These are phyloP conservation scores for Colletotrichum chrysophilum DNA, from an alignment of 2,329 filamentous ascomycete species.

Conservation along the genomic window DNA sequence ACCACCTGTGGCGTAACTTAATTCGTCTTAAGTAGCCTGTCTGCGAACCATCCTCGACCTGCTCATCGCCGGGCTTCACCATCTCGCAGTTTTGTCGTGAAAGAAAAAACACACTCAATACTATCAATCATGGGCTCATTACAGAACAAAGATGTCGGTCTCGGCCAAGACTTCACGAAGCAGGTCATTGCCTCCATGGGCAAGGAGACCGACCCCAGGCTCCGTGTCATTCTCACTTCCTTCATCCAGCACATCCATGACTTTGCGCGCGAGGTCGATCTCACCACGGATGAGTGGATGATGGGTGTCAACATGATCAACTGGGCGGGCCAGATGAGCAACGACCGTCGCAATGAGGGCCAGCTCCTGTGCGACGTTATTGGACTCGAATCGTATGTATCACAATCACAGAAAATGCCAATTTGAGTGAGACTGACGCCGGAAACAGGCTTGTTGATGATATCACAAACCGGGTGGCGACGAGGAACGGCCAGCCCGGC, in stretches of 20 bases:
- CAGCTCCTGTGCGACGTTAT: slow-evolving; percentile 76
- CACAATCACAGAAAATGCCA: neutral
- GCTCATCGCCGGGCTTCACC: neutral
- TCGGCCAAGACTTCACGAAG: slow-evolving; percentile 67
- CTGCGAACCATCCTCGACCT: neutral
- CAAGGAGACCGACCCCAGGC: slow-evolving; percentile 70
- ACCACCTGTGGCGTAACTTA: neutral
- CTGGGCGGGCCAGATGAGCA: slow-evolving; percentile 72
- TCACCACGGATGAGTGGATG: slow-evolving; percentile 83
- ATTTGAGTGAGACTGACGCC: neutral
- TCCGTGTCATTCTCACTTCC: slow-evolving; percentile 69
- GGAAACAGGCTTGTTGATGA: slow-evolving; percentile 70
- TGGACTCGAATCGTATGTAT: slow-evolving; percentile 70
- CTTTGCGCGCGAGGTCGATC: slow-evolving; percentile 79
- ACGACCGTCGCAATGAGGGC: slow-evolving; percentile 73
- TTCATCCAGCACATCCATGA: slow-evolving; percentile 80
- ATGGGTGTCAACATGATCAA: slow-evolving; percentile 65
- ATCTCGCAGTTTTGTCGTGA: neutral
- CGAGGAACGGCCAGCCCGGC: slow-evolving; percentile 47
- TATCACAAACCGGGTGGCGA: slow-evolving; percentile 72
- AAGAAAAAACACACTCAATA: neutral
- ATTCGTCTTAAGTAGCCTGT: neutral
- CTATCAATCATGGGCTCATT: slow-evolving; percentile 8
- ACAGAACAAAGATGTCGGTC: slow-evolving; percentile 10
- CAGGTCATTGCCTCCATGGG: slow-evolving; percentile 77